Evolutionary conservation across 169 alveolate species (phyloP).

Genomic region (Cystoisospora suis): DNA sequence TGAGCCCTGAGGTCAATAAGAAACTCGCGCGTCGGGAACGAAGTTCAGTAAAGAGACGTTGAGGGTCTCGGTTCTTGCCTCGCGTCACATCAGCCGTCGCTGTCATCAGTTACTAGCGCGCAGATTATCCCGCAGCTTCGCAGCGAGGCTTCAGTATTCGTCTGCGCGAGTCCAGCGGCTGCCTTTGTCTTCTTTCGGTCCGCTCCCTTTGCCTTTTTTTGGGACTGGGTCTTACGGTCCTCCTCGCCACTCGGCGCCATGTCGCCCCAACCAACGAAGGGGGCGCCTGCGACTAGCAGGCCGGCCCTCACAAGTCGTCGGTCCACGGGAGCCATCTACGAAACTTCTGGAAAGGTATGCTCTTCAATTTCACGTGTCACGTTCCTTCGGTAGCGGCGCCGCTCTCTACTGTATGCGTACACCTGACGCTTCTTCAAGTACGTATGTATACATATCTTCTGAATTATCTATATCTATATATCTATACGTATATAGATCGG

Average conservation of each 20-base stretch:
- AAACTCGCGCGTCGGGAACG: no score
- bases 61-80: no score
- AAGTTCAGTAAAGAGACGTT: no score
- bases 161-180: neutral
- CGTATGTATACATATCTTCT: neutral
- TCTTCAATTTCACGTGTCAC: no score
- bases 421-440: neutral
- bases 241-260: neutral
- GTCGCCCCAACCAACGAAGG: slow-evolving; percentile 18
- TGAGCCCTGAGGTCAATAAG: no score
- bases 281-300: neutral
- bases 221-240: neutral
- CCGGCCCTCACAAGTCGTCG: slow-evolving; percentile 5
- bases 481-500: neutral
- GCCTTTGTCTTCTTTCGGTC: neutral
- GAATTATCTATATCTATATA: neutral
- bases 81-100: no score
- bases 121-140: no score
- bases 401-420: neutral
- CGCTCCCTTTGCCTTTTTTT: neutral
- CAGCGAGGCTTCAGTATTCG: no score
- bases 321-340: neutral
- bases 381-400: neutral
- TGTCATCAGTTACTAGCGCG: no score
- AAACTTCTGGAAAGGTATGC: slow-evolving; percentile 24